phyloP scores from a whole-genome alignment of 2,329 filamentous ascomycete species.

The Cadophora luteo-olivacea region DNA sequence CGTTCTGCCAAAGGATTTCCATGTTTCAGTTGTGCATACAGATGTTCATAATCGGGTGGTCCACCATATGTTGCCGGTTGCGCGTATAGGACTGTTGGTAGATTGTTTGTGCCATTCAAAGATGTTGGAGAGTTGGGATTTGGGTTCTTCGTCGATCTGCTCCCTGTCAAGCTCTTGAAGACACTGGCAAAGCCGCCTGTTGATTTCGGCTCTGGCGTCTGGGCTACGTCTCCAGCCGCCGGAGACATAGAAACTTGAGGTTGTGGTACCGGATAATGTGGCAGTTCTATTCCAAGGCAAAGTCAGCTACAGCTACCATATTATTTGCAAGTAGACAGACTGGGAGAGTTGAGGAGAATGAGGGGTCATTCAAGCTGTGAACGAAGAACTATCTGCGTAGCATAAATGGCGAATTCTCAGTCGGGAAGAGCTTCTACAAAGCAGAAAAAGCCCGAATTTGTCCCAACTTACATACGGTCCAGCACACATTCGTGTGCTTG shows the following conservation, averaged over 20 bases:
- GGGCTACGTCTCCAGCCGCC: constrained; percentile 61
- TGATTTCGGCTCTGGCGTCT: constrained; percentile 61
- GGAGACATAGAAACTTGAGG: constrained; percentile 60
- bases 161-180: constrained; percentile 64
- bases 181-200: constrained; percentile 66
- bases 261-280: constrained; percentile 6
- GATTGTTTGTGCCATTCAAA: constrained; percentile 50
- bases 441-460: not conserved
- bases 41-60: constrained; percentile 58
- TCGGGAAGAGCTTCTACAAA: not conserved
- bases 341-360: not conserved
- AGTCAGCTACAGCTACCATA: not conserved
- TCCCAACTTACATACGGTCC: constrained; percentile 20
- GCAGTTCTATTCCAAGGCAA: not conserved
- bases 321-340: not conserved
- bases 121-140: constrained; percentile 48
- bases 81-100: constrained; percentile 45
- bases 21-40: constrained; percentile 60
- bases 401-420: not conserved
- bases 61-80: constrained; percentile 50
- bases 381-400: not conserved
- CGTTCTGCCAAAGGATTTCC: constrained; percentile 58
- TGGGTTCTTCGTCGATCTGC: constrained; percentile 58
- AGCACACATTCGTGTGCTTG: constrained; percentile 23
- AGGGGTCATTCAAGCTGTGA: not conserved